Base-by-base conservation (phyloP, 208 protist genomes). In the Acanthamoeba sp. region DNA sequence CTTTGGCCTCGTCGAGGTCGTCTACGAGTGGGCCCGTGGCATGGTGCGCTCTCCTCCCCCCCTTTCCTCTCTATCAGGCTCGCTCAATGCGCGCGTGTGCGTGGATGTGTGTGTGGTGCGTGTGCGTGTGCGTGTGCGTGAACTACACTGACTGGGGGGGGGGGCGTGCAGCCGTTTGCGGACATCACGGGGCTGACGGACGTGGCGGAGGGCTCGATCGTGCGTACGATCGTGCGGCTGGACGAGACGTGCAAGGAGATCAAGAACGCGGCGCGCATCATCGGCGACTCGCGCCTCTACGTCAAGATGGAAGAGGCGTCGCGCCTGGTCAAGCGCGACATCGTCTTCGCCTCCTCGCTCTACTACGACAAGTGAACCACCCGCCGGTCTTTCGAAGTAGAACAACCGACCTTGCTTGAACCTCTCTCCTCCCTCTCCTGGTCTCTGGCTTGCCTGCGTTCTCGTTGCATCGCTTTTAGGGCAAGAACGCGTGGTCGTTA, bases 11-110 rank as follows among this genome's bases (percentile, higher is more conserved):
- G 89, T 97, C 42, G 95, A 98, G 76, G 97, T 98, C 6, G 95
- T 97, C 9, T 98, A 98, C 82, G 97, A 98, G 78, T 98, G 98
- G 98, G 98, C 97, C 1, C 78, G 94, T 52, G 97, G 97, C n/a
- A 97, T 97, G 94, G 95, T 97, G 80, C 22, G 6, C 27, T 14
- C 27, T 48, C 14, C 10, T 6, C 27, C 48, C 3, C 36, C n/a
- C 42, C 92, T 85, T 34, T 48, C 52, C 34, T n/a, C n/a, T n/a
- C n/a, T n/a, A n/a, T n/a, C n/a, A n/a, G n/a, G n/a, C n/a, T n/a
- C n/a, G n/a, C n/a, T n/a, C n/a, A n/a, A n/a, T n/a, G n/a, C n/a
- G n/a, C n/a, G n/a, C n/a, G n/a, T n/a, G n/a, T n/a, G n/a, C n/a
- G n/a, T n/a, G n/a, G n/a, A n/a, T 2, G 50, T 57, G 50, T 20